Evolutionary conservation across 2,329 filamentous ascomycete genomes (phyloP).

Genomic region (Fusarium sp.): DNA sequence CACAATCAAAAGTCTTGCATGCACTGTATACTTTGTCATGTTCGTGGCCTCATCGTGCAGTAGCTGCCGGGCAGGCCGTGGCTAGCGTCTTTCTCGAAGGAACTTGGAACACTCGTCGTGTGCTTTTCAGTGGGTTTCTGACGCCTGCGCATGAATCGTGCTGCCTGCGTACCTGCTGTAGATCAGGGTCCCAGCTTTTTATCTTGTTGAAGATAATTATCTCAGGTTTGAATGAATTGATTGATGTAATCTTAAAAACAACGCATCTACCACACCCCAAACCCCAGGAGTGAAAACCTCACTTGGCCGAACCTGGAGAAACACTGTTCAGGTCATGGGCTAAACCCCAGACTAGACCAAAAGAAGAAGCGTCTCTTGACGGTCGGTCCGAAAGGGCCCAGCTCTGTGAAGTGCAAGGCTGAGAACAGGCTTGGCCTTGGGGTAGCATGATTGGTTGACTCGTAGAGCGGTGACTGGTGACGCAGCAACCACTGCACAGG

Average conservation of each 20-base stretch:
- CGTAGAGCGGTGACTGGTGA: background rate
- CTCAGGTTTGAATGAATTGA: conserved; percentile 5
- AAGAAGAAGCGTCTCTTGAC: conserved; percentile 17
- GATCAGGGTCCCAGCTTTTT: conserved; percentile 8
- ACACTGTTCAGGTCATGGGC: conserved; percentile 18
- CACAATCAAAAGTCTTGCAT: background rate
- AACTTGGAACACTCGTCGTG: conserved; percentile 32
- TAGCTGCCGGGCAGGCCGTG: conserved; percentile 46
- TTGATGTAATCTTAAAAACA: conserved; percentile 22
- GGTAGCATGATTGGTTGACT: conserved; percentile 1
- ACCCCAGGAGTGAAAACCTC: background rate
- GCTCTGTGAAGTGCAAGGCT: conserved; percentile 32
- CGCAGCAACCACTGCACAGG: background rate
- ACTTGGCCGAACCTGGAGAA: conserved; percentile 45
- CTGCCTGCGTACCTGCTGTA: conserved; percentile 7
- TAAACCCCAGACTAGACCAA: conserved; percentile 38
- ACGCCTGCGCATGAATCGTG: conserved; percentile 30
- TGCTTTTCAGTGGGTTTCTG: conserved; percentile 34
- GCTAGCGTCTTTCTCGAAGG: conserved; percentile 45
- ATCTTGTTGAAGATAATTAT: background rate
- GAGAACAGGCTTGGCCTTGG: conserved; percentile 11
- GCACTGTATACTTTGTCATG: conserved; percentile 41
- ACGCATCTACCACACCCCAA: conserved; percentile 19
- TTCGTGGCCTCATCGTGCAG: conserved; percentile 45
- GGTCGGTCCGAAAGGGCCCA: conserved; percentile 49